Conservation (phyloP, 148 eudicot genomes). For the Camellia granthamiana region DNA sequence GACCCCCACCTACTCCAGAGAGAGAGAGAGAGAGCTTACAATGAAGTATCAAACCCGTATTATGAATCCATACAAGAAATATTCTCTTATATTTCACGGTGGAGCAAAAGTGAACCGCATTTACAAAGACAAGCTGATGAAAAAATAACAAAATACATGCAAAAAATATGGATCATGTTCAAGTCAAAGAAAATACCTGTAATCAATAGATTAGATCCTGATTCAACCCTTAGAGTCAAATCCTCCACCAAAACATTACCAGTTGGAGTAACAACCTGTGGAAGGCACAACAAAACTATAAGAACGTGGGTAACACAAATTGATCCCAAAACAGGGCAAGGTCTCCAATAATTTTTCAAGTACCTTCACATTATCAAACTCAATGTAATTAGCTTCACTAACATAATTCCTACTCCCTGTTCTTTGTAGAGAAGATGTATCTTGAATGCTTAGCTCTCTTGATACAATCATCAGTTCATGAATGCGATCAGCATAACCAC, state of each 20-base stretch:
- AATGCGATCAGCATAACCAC: conserved; percentile 98
- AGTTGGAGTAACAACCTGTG: conserved; percentile 55
- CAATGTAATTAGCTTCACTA: conserved; percentile 89
- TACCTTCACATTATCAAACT: conserved; percentile 89
- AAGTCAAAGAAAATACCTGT: conserved; percentile 52
- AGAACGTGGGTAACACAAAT: neutral
- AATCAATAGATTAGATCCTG: conserved; percentile 94
- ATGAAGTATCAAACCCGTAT: neutral
- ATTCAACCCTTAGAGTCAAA: conserved; percentile 74
- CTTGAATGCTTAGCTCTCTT: conserved; percentile 66
- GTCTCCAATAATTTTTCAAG: conserved; percentile 4
- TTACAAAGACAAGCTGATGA: neutral
- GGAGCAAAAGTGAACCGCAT: conserved; percentile 21
- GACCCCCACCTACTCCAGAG: no score
- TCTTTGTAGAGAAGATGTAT: conserved; percentile 52
- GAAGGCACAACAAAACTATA: neutral
- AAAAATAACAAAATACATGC: neutral
- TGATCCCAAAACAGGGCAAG: neutral
- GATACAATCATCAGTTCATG: conserved; percentile 87
- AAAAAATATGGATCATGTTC: neutral
- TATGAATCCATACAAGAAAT: neutral
- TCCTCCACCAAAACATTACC: conserved; percentile 93
- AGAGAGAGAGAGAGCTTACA: neutral
- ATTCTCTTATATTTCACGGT: conserved; percentile 35
- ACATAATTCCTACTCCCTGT: conserved; percentile 77